Conservation (phyloP, 2,329 filamentous ascomycete genomes). For the Penicillium sp. region DNA sequence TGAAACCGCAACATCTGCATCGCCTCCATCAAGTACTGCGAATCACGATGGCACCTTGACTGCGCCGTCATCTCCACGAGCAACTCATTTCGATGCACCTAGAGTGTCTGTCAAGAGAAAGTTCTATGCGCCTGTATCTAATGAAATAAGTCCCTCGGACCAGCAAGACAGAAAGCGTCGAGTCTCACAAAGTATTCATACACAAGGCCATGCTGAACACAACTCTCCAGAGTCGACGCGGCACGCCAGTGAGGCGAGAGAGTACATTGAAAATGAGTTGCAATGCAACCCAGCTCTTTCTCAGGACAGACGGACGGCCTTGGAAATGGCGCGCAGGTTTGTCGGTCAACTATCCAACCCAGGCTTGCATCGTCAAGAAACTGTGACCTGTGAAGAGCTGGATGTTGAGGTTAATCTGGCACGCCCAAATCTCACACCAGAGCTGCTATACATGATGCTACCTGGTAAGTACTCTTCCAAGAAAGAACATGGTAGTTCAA, state of each 20-base stretch:
- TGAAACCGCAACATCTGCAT: conserved; percentile 11
- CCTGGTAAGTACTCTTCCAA: conserved; percentile 18
- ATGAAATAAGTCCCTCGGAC: conserved; percentile 2
- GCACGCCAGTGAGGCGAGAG: conserved; percentile 31
- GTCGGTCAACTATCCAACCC: conserved; percentile 32
- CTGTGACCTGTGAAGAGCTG: conserved; percentile 13
- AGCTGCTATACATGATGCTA: conserved; percentile 34
- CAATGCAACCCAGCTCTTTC: conserved; percentile 32
- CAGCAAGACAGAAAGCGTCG: conserved; percentile 20
- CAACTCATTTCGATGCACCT: neutral
- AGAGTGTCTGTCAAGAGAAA: conserved; percentile 23
- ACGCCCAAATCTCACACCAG: conserved; percentile 28
- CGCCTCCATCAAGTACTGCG: conserved; percentile 16
- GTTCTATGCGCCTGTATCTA: neutral
- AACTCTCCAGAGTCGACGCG: conserved; percentile 29
- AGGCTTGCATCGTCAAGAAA: conserved; percentile 24
- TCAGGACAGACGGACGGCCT: conserved; percentile 27
- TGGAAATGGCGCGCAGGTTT: conserved; percentile 30
- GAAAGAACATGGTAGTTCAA: neutral
- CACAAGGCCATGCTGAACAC: conserved; percentile 16
- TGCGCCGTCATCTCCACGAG: conserved; percentile 20
- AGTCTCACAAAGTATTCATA: conserved; percentile 19
- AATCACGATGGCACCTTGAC: conserved; percentile 13
- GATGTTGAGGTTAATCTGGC: conserved; percentile 21
- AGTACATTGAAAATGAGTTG: conserved; percentile 34